phyloP scores from a whole-genome alignment of 2,329 filamentous ascomycete genomes.

The Beauveria asiatica region DNA sequence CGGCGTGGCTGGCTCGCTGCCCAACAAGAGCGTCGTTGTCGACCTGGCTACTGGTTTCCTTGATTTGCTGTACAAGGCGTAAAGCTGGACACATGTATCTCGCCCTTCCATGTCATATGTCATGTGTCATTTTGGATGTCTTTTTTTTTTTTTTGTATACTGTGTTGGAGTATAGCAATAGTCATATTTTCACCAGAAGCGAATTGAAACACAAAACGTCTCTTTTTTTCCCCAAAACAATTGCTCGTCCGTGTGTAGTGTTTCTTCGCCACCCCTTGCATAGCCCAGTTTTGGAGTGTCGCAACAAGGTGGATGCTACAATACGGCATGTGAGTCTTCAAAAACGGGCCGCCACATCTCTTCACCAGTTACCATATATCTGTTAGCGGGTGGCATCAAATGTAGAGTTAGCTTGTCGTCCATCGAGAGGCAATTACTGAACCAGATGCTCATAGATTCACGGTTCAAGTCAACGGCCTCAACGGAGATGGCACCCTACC shows the following conservation, averaged over 20 bases:
- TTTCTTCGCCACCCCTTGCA: background rate
- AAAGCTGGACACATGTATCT: constrained; percentile 15
- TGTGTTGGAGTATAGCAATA: background rate
- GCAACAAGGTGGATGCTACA: background rate
- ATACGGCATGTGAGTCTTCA: too few species aligned
- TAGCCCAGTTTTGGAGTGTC: background rate
- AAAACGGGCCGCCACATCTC: too few species aligned
- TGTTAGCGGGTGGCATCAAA: too few species aligned
- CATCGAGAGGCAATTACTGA: too few species aligned
- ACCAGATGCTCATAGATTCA: background rate
- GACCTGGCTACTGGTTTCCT: constrained; percentile 86
- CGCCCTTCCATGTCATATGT: background rate
- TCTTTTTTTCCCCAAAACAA: background rate
- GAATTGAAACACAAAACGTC: background rate
- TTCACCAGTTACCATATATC: too few species aligned
- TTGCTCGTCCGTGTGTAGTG: background rate
- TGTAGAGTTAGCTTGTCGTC: too few species aligned
- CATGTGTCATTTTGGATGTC: background rate
- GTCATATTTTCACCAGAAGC: background rate
- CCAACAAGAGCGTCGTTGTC: constrained; percentile 91
- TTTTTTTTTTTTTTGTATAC: background rate
- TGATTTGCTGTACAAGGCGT: constrained; percentile 87
- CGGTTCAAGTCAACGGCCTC: background rate
- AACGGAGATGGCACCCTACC: too few species aligned
- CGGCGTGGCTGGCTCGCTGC: constrained; percentile 87